Base-by-base conservation (phyloP, 768 basidiomycete species). In the Podaxis pistillaris region DNA sequence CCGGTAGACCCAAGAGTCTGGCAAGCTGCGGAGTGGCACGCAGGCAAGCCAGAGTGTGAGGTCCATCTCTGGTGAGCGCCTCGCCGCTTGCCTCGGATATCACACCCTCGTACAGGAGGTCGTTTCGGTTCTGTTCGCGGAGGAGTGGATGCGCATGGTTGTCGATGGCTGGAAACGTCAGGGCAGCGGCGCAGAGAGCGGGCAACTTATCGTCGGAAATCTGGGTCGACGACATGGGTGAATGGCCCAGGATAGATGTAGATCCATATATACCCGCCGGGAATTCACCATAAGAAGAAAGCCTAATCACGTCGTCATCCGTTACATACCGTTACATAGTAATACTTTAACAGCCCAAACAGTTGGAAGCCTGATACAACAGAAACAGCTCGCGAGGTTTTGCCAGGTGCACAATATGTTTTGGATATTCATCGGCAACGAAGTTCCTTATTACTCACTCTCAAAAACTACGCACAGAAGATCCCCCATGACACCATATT, bases 141-240 rank as follows among this genome's bases (percentile, higher is more conserved):
- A 93, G 77, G 19, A 93, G 75, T 1, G 90, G 87, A 68, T 93
- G 91, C 0, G 90, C 88, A 68, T 93, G 91, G 70, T 92, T 91
- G 75, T 93, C 90, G 69, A 90, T 89, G 0, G 83, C 84, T 19
- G 87, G 88, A 46, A 75, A 75, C 0, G 67, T 67, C 49, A 76
- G 73, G 9, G 74, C 73, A 3, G 73, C 68, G n/a, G 65, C 58
- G 56, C 68, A 63, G n/a, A 78, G 67, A 24, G 63, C 63, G 24
- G 68, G 72, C 50, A 65, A 69, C 44, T 64, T 62, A 52, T 62
- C 60, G 61, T 24, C 30, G 46, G 61, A 19, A 26, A 62, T 56
- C 54, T 62, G 22, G 19, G 9, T 33, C 41, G 40, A 24, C 26
- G 38, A 26, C 61, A 62, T 62, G 46, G 38, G 24, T 49, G 61